These are phyloP conservation scores for Saitozyma sp. DNA, from an alignment of 768 basidiomycete species.

Conservation along the genomic window DNA sequence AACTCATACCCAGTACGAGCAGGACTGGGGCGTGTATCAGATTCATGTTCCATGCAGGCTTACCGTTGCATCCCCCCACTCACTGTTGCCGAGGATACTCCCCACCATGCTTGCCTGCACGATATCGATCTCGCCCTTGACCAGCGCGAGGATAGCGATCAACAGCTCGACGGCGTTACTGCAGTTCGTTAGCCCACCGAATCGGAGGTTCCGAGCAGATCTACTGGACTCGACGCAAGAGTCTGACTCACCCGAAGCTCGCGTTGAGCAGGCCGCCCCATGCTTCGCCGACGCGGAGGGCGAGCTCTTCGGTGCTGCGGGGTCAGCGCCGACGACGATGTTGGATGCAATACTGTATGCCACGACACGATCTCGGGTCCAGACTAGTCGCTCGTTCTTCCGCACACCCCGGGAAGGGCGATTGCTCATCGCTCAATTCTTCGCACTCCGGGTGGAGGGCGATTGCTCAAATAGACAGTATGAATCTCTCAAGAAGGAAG, in stretches of 20 bases:
- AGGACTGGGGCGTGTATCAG: slow-evolving; percentile 19
- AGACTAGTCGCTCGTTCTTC: background rate
- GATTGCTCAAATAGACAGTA: too few species aligned
- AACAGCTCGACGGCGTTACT: slow-evolving; percentile 60
- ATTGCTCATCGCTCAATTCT: too few species aligned
- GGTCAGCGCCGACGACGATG: background rate
- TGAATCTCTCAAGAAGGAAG: too few species aligned
- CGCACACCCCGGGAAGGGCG: background rate
- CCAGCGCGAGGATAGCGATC: slow-evolving; percentile 52
- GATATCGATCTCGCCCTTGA: slow-evolving; percentile 57
- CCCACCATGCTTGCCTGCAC: slow-evolving; percentile 62
- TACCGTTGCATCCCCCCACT: background rate
- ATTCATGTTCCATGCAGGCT: background rate
- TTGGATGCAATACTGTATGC: too few species aligned
- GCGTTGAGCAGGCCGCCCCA: slow-evolving; percentile 62
- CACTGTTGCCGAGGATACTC: slow-evolving; percentile 56
- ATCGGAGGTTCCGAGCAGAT: too few species aligned
- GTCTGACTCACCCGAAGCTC: slow-evolving; percentile 54
- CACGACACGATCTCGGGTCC: too few species aligned
- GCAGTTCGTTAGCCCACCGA: background rate
- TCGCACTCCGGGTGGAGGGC: background rate
- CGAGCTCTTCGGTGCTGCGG: slow-evolving; percentile 59
- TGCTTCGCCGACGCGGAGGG: slow-evolving; percentile 56
- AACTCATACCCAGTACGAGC: slow-evolving; percentile 38
- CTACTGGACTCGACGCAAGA: background rate